Base-by-base conservation (phyloP, 805 yeast genomes). In the Candida railenensis region DNA sequence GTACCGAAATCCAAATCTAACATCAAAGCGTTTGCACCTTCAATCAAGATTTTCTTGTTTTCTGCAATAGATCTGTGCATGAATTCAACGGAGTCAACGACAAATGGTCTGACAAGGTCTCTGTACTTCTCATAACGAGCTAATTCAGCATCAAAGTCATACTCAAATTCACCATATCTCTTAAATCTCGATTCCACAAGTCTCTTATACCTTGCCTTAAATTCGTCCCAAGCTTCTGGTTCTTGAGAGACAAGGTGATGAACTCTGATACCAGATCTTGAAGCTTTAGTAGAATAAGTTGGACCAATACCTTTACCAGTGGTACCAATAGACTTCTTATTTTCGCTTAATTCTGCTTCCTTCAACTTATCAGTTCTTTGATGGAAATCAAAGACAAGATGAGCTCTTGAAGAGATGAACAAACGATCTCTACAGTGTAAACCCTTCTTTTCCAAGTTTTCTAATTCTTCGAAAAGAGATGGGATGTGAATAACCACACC, bases 261-360 rank as follows among this genome's bases (percentile, higher is more conserved):
- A 46, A 94, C 95, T 71, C 99, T 82, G 57, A 94, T 77, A 63
- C 99, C 99, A 18, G 97, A 89, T 73, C 99, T 85, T 14, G 96
- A 86, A 43, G 96, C 96, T 75, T 94, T 94, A 53, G 99, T 90
- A 21, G 97, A 85, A 67, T 94, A 94, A 38, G 99, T 87, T 59
- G 99, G 99, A 48, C 99, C 99, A 61, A 94, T 94, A 71, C 99
- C 99, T 66, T 94, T 94, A 64, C 98, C 97, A 32, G 99, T 94
- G 52, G 99, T 94, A 58, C 99, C 99, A 59, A 94, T 92, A 21
- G 88, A 78, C 65, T 89, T 89, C 66, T 89, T 89, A 67, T 83
- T 82, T 48, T 75, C 72, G 22, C 88, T 80, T 45, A 94, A 78
- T 71, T 94, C 99, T 45, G 87, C 85, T 72, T 94, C 99, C 70